These are phyloP conservation scores for Xeromyces bisporus DNA, from an alignment of 495 filamentous ascomycete species.

Conservation along the genomic window DNA sequence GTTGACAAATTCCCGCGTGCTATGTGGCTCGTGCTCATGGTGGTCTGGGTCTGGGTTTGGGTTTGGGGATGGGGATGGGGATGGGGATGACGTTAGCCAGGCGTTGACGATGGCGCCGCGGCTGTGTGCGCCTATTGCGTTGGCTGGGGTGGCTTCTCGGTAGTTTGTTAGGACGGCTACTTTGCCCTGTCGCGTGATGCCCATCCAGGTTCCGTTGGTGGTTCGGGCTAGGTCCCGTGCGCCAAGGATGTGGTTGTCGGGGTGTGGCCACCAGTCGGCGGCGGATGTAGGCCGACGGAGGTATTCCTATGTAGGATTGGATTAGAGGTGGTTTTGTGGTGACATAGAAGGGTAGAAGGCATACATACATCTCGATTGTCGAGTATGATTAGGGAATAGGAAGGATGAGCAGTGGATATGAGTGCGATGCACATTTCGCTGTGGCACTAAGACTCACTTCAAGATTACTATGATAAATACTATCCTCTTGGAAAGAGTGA, in stretches of 20 bases:
- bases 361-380: constrained; percentile 73
- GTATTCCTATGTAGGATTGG: constrained; percentile 43
- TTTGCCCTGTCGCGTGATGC: constrained; percentile 67
- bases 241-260: constrained; percentile 43
- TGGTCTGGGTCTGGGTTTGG: too few relatives aligned
- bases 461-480: too few relatives aligned
- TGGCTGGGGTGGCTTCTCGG: constrained; percentile 40
- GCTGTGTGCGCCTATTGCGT: constrained; percentile 44
- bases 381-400: constrained; percentile 75
- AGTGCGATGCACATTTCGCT: constrained; percentile 79
- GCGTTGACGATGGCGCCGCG: constrained; percentile 73
- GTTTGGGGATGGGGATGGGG: too few relatives aligned
- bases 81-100: constrained; percentile 54
- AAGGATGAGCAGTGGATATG: constrained; percentile 75
- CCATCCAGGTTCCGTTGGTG: constrained; percentile 80
- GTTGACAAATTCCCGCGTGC: constrained; percentile 48
- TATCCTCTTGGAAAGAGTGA: too few relatives aligned
- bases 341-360: too few relatives aligned
- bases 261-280: constrained; percentile 65
- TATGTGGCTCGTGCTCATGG: constrained; percentile 11
- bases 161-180: constrained; percentile 91
- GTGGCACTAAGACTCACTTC: too few relatives aligned
- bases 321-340: background rate
- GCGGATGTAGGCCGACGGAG: constrained; percentile 72
- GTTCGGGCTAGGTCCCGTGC: constrained; percentile 50